Percentiles rank a stretch among this genome's conserved stretches.
Evolutionary conservation across 495 filamentous ascomycete species (phyloP).

Genomic region (Penicillium tannophilum): DNA sequence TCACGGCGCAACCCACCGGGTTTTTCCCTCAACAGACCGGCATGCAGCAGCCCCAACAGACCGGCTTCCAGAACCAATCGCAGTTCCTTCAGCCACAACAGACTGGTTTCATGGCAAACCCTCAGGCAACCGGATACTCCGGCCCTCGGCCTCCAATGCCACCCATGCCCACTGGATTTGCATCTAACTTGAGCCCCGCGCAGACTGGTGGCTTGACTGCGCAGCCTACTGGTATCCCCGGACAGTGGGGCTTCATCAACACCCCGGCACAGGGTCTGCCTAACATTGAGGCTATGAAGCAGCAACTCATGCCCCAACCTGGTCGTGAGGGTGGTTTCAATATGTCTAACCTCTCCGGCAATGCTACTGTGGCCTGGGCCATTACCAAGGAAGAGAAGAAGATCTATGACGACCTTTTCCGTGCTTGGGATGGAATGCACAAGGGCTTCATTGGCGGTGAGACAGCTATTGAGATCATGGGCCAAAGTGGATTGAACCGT

Average conservation of each 20-base stretch:
- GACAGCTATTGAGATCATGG: conserved; percentile 95
- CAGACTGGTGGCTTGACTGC: conserved; percentile 68
- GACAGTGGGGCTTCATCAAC: conserved; percentile 98
- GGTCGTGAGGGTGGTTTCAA: conserved; percentile 91
- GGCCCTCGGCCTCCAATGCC: conserved; percentile 90
- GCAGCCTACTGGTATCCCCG: conserved; percentile 94
- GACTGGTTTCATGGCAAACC: conserved; percentile 53
- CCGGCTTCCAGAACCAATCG: conserved; percentile 43
- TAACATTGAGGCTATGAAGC: conserved; percentile 89
- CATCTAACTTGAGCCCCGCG: conserved; percentile 64
- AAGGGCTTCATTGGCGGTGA: conserved; percentile 94
- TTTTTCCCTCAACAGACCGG: conserved; percentile 62
- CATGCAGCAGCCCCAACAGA: conserved; percentile 50
- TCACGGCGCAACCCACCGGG: conserved; percentile 69
- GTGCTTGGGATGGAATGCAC: conserved; percentile 92
- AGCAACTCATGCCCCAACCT: conserved; percentile 97
- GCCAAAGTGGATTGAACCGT: conserved; percentile 91
- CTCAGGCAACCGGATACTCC: conserved; percentile 63
- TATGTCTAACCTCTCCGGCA: conserved; percentile 85
- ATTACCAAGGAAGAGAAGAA: conserved; percentile 99
- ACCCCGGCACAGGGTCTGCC: conserved; percentile 86
- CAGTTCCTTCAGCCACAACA: conserved; percentile 49
- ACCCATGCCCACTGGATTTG: conserved; percentile 88
- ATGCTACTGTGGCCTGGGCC: conserved; percentile 96
- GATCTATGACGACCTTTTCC: conserved; percentile 93